Base-by-base conservation (phyloP, 108 stramenopile genomes). In the Stephanodiscus triporus region DNA sequence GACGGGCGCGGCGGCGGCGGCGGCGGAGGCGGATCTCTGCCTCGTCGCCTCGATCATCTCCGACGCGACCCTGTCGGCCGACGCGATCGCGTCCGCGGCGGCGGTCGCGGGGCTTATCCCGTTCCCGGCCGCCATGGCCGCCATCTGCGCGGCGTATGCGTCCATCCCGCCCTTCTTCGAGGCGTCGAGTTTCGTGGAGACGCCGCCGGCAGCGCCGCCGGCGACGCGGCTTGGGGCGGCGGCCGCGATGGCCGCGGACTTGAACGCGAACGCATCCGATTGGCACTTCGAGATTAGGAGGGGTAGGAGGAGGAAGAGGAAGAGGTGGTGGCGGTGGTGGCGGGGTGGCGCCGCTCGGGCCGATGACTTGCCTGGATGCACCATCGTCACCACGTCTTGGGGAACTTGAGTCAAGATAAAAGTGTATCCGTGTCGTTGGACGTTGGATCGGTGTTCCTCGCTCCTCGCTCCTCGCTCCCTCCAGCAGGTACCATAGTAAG, bases 121-220 rank as follows among this genome's bases (percentile, higher is more conserved):
- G 24, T 7, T 48, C 8, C 49, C 66, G 20, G 19, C 3, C 34
- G 51, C 9, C 50, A 53, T 50, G 2, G 66, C 51, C 29, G 51
- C 66, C 66, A 67, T 67, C 37, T 67, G 66, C 23, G 66, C 66
- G 30, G 51, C 26, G 51, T 67, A 67, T 16, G 74, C 65, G 27
- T 58, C 84, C 86, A 89, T 88, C 53, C 91, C 91, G 49, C 91
- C 91, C 48, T 89, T 89, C 50, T 88, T 88, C 32, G 73, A 63
- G 27, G 86, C 91, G 22, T 81, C 26, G 32, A 54, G 75, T 26
- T 76, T 62, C 43, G 43, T 45, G 3, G 43, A 1, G 14, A 16
- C 14, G 13, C 3, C 16, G 16, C 1, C 13, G 43, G 14, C 43
- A 4, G 43, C 3, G 40, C 40, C 40, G 40, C 40, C 43, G 14